Conservation (phyloP, 768 basidiomycete genomes). For the Ephemerocybe angulata region DNA sequence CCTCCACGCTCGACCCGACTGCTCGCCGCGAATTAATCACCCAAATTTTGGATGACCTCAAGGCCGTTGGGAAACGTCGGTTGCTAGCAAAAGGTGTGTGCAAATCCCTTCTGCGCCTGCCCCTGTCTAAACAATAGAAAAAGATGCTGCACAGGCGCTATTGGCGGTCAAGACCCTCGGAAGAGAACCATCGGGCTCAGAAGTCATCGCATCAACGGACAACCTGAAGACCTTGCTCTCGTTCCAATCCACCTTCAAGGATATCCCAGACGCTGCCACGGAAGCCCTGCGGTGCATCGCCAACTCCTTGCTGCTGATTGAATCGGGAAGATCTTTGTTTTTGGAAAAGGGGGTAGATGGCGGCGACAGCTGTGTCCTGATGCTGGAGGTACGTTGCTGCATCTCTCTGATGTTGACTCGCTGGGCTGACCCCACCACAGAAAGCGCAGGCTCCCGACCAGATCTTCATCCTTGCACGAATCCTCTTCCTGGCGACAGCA, state of each 20-base stretch:
- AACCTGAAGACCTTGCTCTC: slow-evolving; percentile 58
- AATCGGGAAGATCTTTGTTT: slow-evolving; percentile 55
- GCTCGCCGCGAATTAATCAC: slow-evolving; percentile 56
- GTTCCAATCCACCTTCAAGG: slow-evolving; percentile 50
- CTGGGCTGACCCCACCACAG: slow-evolving; percentile 31
- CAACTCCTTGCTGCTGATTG: slow-evolving; percentile 72
- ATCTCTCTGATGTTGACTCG: background rate
- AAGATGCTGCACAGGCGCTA: slow-evolving; percentile 67
- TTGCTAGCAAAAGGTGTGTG: slow-evolving; percentile 54
- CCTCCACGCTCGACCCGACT: slow-evolving; percentile 43
- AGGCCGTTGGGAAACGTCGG: slow-evolving; percentile 39
- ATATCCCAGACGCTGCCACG: slow-evolving; percentile 54
- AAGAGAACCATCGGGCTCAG: slow-evolving; percentile 65
- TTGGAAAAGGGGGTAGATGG: slow-evolving; percentile 59
- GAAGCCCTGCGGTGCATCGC: slow-evolving; percentile 77
- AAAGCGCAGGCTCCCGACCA: slow-evolving; percentile 59
- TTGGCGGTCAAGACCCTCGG: slow-evolving; percentile 73
- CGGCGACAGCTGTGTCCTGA: slow-evolving; percentile 48
- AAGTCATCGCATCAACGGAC: slow-evolving; percentile 47
- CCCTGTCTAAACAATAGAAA: slow-evolving; percentile 26
- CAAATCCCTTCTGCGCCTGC: background rate
- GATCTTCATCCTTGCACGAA: slow-evolving; percentile 71
- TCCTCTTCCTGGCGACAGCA: slow-evolving; percentile 71
- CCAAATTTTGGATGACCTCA: slow-evolving; percentile 58
- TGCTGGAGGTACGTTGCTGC: slow-evolving; percentile 54